These are phyloP conservation scores for Metschnikowia cerradonensis DNA, from an alignment of 805 yeast genomes.

Conservation along the genomic window DNA sequence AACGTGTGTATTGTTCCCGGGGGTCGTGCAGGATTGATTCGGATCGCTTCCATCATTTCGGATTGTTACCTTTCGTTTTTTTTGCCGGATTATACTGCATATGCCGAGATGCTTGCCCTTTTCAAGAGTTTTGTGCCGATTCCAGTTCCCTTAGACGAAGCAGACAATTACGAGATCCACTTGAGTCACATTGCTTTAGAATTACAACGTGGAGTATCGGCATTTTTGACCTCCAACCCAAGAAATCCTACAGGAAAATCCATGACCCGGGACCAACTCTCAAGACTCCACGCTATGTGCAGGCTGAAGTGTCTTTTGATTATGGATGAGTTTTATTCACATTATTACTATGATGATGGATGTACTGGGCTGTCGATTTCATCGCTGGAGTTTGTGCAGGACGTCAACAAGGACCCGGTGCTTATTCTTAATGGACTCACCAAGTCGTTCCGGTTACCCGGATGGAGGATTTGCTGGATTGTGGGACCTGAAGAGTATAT, in stretches of 20 bases:
- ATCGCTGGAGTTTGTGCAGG: constrained; percentile 49
- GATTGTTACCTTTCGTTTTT: constrained; percentile 59
- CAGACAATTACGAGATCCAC: constrained; percentile 54
- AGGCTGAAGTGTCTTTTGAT: constrained; percentile 51
- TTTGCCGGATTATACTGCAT: constrained; percentile 61
- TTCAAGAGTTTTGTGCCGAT: constrained; percentile 61
- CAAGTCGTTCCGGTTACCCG: constrained; percentile 58
- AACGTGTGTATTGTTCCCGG: constrained; percentile 64
- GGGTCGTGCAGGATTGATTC: constrained; percentile 58
- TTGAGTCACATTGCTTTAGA: constrained; percentile 49
- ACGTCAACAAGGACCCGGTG: constrained; percentile 56
- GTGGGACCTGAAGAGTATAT: constrained; percentile 60
- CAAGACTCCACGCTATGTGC: constrained; percentile 49
- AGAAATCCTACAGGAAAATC: constrained; percentile 60
- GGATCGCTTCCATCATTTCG: constrained; percentile 57
- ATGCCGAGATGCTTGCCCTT: constrained; percentile 59
- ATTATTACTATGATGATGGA: constrained; percentile 52
- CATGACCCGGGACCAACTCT: constrained; percentile 44
- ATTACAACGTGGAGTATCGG: constrained; percentile 54
- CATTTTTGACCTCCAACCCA: constrained; percentile 56
- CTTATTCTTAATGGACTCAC: constrained; percentile 58
- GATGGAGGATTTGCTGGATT: constrained; percentile 64
- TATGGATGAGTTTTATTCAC: constrained; percentile 62
- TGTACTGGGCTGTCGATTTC: constrained; percentile 51
- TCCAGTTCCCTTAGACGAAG: constrained; percentile 57